Base-by-base conservation (phyloP, 306 rosid species). In the Prunus mongolica region DNA sequence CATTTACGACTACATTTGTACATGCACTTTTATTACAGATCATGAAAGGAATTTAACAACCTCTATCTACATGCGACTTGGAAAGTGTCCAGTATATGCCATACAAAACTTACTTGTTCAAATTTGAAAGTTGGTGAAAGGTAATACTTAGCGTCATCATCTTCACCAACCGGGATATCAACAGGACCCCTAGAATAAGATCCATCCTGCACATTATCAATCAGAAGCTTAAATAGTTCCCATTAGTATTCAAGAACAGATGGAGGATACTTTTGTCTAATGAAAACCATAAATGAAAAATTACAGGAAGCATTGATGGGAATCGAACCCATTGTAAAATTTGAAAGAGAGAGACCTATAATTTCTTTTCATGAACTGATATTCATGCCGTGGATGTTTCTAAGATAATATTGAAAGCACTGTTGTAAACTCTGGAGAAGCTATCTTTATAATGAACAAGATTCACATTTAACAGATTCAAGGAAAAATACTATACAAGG, bases 141-240 rank as follows among this genome's bases (percentile, higher is more conserved):
- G 78, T 84, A 90, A 84, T 92, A 88, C 15, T 82, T 69, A 15
- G 93, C 75, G 52, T 89, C 96, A 84, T 86, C 91, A 57, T 47
- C 74, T 65, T 87, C 91, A 58, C 87, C 85, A 61, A 89, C 82
- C 0, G 90, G 92, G 81, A 95, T 92, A 74, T 87, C 88, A 65
- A 90, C 6, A 64, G 97, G 97, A 71, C 98, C 98, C 76, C 97
- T 86, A 44, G 98, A 90, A 80, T 92, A 95, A 77, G 98, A 95
- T 18, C 98, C 98, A 66, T 95, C 98, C 97, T 95, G 89, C 82
- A 83, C 75, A 80, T 72, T 16, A 76, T 28, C 30, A 69, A 72
- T 41, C 66, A 28, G 25, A 58, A 32, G 15, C 34, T 22, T 20
- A 55, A 19, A 11, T 45, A 32, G 49, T 71, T 34, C 18, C 45